Percentiles rank a stretch among this genome's conserved stretches.
Evolutionary conservation across 1,284 basidiomycete genomes (phyloP).

Genomic region (Tilletia indica): DNA sequence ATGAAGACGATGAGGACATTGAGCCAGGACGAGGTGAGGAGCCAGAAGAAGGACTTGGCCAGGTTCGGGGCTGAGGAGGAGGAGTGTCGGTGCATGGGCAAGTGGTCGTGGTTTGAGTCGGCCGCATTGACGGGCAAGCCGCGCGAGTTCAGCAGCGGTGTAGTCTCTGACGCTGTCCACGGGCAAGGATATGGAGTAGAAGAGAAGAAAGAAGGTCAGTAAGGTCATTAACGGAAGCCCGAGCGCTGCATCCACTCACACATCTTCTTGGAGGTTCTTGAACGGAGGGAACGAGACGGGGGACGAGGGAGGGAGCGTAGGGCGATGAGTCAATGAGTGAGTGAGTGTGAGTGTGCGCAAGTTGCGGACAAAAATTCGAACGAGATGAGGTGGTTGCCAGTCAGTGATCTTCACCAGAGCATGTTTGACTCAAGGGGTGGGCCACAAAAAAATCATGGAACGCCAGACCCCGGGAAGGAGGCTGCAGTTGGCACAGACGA

Average conservation of each 20-base stretch:
- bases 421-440: too few relatives aligned
- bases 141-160: constrained; percentile 13
- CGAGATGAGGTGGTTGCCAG: too few relatives aligned
- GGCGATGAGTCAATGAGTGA: not conserved
- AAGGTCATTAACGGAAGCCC: too few relatives aligned
- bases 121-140: constrained; percentile 14
- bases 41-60: constrained; percentile 43
- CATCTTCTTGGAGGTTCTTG: not conserved
- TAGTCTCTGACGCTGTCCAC: constrained; percentile 4
- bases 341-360: not conserved
- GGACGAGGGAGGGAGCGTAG: too few relatives aligned
- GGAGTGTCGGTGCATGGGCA: constrained; percentile 9
- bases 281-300: too few relatives aligned
- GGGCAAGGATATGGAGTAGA: not conserved
- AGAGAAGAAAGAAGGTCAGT: not conserved
- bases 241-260: not conserved
- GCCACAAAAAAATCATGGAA: too few relatives aligned
- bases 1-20: constrained; percentile 53
- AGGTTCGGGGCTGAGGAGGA: constrained; percentile 27
- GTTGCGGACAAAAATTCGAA: too few relatives aligned
- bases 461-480: too few relatives aligned
- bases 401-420: too few relatives aligned
- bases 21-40: constrained; percentile 45
- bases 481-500: too few relatives aligned
- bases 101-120: constrained; percentile 15